phyloP scores from a whole-genome alignment of 2,329 filamentous ascomycete genomes.

The Neonectria magnoliae region DNA sequence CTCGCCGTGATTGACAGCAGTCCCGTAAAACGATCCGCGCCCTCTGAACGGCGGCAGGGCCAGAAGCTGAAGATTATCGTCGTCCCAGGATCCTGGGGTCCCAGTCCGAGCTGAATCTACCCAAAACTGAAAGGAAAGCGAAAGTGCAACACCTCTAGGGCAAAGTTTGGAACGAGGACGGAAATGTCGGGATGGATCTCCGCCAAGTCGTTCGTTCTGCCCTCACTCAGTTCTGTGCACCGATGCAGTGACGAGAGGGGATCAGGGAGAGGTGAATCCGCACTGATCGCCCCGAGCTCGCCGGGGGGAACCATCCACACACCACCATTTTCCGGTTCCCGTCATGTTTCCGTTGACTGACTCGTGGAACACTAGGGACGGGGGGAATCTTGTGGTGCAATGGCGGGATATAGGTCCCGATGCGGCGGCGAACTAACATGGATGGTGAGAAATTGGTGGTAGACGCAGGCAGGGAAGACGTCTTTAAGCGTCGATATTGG shows the following conservation, averaged over 20 bases:
- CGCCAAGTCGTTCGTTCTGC: constrained; percentile 28
- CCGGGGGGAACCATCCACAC: constrained; percentile 35
- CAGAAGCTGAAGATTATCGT: constrained; percentile 12
- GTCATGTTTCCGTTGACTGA: constrained; percentile 34
- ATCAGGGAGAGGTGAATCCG: constrained; percentile 27
- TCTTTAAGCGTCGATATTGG: not conserved
- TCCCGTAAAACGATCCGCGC: constrained; percentile 9
- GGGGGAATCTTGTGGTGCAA: not conserved
- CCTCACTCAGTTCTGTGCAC: constrained; percentile 32
- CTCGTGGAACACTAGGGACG: constrained; percentile 27
- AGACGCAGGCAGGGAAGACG: constrained; percentile 22
- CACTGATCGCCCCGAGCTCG: constrained; percentile 38
- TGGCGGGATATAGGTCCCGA: constrained; percentile 17
- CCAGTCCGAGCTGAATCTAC: constrained; percentile 1
- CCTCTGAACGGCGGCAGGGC: constrained; percentile 4
- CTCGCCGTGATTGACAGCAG: not conserved
- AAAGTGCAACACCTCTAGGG: constrained; percentile 4
- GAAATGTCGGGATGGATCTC: constrained; percentile 32
- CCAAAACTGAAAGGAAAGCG: not conserved
- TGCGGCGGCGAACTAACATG: constrained; percentile 3
- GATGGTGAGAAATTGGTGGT: constrained; percentile 22
- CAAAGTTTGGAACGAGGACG: constrained; percentile 7
- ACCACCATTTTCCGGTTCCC: constrained; percentile 32
- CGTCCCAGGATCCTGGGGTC: constrained; percentile 3
- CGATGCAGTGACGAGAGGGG: constrained; percentile 9